These are phyloP conservation scores for Rhizophora apiculata DNA, from an alignment of 345 rosid genomes.

Conservation along the genomic window DNA sequence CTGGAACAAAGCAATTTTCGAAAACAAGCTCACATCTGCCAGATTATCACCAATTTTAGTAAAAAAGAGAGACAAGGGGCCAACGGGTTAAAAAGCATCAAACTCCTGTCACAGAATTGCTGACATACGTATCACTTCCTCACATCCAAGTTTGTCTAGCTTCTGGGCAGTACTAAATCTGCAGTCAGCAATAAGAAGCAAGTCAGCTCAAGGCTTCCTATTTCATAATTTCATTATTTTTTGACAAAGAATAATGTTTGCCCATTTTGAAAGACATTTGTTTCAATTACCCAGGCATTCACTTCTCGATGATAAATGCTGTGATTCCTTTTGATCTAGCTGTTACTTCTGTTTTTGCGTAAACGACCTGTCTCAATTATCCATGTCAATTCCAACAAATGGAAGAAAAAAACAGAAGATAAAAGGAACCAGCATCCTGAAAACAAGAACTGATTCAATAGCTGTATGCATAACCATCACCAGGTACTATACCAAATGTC, in stretches of 20 bases:
- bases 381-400: conserved; percentile 11
- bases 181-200: conserved; percentile 32
- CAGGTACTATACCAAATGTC: not conserved
- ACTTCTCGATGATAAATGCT: conserved; percentile 88
- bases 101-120: conserved; percentile 21
- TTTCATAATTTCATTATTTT: not conserved
- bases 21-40: conserved; percentile 95
- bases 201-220: not conserved
- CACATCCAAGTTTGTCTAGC: conserved; percentile 94
- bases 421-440: not conserved
- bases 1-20: conserved; percentile 83
- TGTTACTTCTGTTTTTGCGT: conserved; percentile 73
- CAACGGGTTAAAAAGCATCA: conserved; percentile 12
- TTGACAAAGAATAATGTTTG: no score
- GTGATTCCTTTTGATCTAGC: conserved; percentile 95
- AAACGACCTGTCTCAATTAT: conserved; percentile 55
- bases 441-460: not conserved
- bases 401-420: not conserved
- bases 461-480: not conserved
- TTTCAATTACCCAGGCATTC: conserved; percentile 75
- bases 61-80: conserved; percentile 12
- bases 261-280: not conserved
- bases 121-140: conserved; percentile 87
- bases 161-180: conserved; percentile 96
- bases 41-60: conserved; percentile 34